Percentiles rank a stretch among this genome's conserved stretches.
Conservation (phyloP, 139 green algal species). For the Closterium sp. region DNA sequence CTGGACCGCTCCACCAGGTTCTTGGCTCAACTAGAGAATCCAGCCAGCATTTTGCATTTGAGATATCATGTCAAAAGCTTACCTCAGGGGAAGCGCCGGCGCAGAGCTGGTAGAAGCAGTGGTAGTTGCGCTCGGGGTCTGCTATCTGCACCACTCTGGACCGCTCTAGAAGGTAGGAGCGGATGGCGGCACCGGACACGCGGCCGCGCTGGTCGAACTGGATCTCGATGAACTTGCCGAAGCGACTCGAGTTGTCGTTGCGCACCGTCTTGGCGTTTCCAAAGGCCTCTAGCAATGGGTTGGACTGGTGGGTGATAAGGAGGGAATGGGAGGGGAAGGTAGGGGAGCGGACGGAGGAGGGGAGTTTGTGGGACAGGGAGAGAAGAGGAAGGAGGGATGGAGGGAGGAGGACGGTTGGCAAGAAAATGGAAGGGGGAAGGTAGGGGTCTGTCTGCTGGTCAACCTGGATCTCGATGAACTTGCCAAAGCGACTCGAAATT, state of each 20-base stretch:
- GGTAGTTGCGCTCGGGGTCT: too few relatives aligned
- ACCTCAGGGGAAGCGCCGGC: constrained; percentile 72
- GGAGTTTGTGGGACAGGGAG: too few relatives aligned
- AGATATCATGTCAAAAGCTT: too few relatives aligned
- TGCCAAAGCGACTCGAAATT: constrained; percentile 85
- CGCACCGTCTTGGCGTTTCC: constrained; percentile 56
- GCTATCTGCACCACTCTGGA: constrained; percentile 85
- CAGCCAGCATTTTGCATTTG: too few relatives aligned
- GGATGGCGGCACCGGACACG: constrained; percentile 56
- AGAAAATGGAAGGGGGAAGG: too few relatives aligned
- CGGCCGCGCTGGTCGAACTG: constrained; percentile 76
- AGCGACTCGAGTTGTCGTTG: constrained; percentile 68
- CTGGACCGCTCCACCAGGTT: too few relatives aligned
- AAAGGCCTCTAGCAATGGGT: constrained; percentile 52
- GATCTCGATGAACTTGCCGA: constrained; percentile 99
- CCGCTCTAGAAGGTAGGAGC: constrained; percentile 96
- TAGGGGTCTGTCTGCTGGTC: constrained; percentile 52
- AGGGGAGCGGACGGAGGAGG: too few relatives aligned
- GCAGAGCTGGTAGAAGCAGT: constrained; percentile 98
- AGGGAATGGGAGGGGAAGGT: too few relatives aligned
- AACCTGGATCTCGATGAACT: constrained; percentile 99
- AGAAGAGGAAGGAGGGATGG: too few relatives aligned
- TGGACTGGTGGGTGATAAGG: constrained; percentile 33
- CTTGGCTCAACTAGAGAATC: too few relatives aligned
- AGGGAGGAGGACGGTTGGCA: too few relatives aligned